These are phyloP conservation scores for Sparassis latifolia DNA, from an alignment of 1,284 basidiomycete species.

Conservation along the genomic window DNA sequence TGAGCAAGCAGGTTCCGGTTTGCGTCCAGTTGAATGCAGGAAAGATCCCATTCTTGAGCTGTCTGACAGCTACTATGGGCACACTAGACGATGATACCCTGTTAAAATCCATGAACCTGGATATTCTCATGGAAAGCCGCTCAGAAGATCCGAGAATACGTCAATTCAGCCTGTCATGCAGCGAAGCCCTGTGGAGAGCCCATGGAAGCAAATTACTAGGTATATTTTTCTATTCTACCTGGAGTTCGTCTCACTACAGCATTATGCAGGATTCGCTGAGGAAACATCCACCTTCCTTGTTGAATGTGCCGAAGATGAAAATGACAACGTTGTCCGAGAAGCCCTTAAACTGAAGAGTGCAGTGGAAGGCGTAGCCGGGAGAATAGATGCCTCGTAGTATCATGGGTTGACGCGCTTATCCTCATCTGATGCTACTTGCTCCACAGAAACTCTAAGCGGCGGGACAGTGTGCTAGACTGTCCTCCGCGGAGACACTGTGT, in stretches of 20 bases:
- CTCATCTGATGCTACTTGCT: too few species aligned
- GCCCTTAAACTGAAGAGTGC: conserved; percentile 59
- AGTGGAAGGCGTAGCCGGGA: conserved; percentile 65
- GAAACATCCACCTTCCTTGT: conserved; percentile 81
- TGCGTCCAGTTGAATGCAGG: conserved; percentile 36
- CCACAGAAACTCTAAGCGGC: too few species aligned
- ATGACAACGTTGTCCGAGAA: conserved; percentile 67
- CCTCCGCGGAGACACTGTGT: too few species aligned
- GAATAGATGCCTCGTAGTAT: conserved; percentile 32
- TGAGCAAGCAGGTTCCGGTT: conserved; percentile 65
- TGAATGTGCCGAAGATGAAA: conserved; percentile 78
- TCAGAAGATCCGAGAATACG: conserved; percentile 68
- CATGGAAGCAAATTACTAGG: conserved; percentile 71
- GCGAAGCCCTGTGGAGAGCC: conserved; percentile 72
- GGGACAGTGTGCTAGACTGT: too few species aligned
- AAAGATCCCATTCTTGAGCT: conserved; percentile 38
- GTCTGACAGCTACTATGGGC: conserved; percentile 49
- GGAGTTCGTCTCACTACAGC: background rate
- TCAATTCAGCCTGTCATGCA: conserved; percentile 63
- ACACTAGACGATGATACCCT: conserved; percentile 53
- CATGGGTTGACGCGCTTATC: background rate
- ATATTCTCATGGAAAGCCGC: conserved; percentile 84
- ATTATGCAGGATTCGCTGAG: conserved; percentile 51
- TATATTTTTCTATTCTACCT: conserved; percentile 21
- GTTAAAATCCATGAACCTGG: conserved; percentile 77